Percentiles rank a stretch among this genome's conserved stretches.
phyloP scores from a whole-genome alignment of 768 basidiomycete genomes.

The Leccinum olivaceopallidum region DNA sequence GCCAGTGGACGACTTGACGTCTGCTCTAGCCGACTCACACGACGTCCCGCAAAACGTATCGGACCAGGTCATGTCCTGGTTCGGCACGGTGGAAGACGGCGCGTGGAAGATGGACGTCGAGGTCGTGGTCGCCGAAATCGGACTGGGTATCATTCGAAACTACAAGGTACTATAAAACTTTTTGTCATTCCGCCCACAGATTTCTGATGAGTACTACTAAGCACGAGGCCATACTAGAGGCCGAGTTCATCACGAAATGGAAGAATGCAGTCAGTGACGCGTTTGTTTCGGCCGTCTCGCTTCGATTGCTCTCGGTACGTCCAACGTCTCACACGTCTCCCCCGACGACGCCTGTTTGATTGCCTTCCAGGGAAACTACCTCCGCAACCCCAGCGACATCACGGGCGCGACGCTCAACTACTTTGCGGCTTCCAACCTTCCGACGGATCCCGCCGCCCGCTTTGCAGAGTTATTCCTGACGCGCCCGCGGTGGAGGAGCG shows the following conservation, averaged over 20 bases:
- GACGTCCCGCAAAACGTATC: constrained; percentile 64
- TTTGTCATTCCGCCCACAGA: too few species aligned
- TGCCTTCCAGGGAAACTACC: constrained; percentile 61
- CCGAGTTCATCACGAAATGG: constrained; percentile 68
- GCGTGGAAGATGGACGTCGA: constrained; percentile 68
- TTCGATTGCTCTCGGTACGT: constrained; percentile 68
- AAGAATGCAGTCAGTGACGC: constrained; percentile 73
- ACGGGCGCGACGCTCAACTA: constrained; percentile 52
- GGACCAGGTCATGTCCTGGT: constrained; percentile 79
- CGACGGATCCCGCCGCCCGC: constrained; percentile 74
- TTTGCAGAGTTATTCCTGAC: constrained; percentile 90
- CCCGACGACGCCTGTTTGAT: not conserved
- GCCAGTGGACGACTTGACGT: constrained; percentile 57
- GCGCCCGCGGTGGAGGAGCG: constrained; percentile 69
- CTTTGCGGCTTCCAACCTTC: constrained; percentile 74
- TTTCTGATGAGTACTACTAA: constrained; percentile 27
- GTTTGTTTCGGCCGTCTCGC: constrained; percentile 60
- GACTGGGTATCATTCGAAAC: constrained; percentile 67
- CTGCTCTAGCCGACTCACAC: constrained; percentile 68
- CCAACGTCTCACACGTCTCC: not conserved
- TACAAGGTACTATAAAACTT: constrained; percentile 45
- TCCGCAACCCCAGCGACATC: constrained; percentile 44
- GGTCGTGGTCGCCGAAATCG: constrained; percentile 70
- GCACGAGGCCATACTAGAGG: constrained; percentile 59
- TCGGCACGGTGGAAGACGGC: constrained; percentile 58